Evolutionary conservation across 2,329 filamentous ascomycete species (phyloP).

Genomic region (Colletotrichum tamarilloi): DNA sequence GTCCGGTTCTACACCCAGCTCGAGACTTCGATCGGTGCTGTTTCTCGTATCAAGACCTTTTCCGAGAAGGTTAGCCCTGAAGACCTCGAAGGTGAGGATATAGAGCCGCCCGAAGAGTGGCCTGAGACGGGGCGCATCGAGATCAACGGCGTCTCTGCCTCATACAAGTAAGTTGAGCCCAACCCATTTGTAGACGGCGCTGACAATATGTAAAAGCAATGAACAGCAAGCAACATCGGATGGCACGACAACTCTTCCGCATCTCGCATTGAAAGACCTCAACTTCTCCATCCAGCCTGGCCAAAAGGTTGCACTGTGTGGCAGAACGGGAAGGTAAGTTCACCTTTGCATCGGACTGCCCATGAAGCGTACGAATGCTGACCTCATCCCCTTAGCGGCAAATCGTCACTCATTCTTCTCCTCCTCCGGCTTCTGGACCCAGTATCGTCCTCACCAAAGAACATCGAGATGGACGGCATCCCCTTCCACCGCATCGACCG

Average conservation of each 20-base stretch:
- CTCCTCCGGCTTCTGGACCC: constrained; percentile 49
- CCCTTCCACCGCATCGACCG: constrained; percentile 50
- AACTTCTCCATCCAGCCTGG: constrained; percentile 30
- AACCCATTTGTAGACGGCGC: not conserved
- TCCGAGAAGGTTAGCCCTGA: constrained; percentile 34
- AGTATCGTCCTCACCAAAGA: constrained; percentile 19
- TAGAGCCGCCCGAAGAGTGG: constrained; percentile 32
- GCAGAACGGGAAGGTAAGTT: constrained; percentile 40
- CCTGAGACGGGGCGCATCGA: constrained; percentile 35
- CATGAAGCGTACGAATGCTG: not conserved
- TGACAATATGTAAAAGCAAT: constrained; percentile 4
- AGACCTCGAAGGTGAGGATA: constrained; percentile 20
- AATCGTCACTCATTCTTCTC: constrained; percentile 48
- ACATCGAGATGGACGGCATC: constrained; percentile 52
- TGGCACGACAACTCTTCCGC: not conserved
- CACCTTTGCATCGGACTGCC: rapidly evolving
- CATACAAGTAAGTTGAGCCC: constrained; percentile 19
- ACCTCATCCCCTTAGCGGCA: constrained; percentile 40
- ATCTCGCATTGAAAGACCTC: constrained; percentile 30
- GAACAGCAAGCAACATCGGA: constrained; percentile 4
- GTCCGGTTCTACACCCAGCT: constrained; percentile 45
- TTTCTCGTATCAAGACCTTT: constrained; percentile 38
- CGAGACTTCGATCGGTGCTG: constrained; percentile 39
- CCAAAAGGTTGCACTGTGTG: constrained; percentile 40
- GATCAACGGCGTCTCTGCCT: constrained; percentile 37